A percentile compares a stretch with the other conserved stretches of the same genome.
phyloP scores from a whole-genome alignment of 306 rosid species.

The Hippophae tibetana region DNA sequence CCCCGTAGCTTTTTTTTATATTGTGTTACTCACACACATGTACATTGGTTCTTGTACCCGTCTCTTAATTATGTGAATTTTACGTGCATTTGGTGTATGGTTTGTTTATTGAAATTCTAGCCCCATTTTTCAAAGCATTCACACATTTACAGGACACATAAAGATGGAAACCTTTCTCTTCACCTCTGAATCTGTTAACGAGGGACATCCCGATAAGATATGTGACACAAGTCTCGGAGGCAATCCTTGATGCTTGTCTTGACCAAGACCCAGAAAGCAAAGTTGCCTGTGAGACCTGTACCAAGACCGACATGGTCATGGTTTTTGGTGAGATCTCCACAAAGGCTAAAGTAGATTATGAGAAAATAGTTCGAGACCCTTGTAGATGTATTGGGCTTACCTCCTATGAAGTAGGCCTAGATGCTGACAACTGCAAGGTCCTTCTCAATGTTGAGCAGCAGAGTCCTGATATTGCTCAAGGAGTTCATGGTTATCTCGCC shows the following conservation, averaged over 20 bases:
- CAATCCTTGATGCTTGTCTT: slow-evolving; percentile 17
- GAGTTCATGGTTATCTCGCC: slow-evolving; percentile 19
- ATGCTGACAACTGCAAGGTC: slow-evolving; percentile 15
- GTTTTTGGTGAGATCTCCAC: slow-evolving; percentile 20
- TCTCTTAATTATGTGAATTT: too few relatives aligned
- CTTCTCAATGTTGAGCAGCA: slow-evolving; percentile 18
- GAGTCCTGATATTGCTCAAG: slow-evolving; percentile 21
- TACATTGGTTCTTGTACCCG: too few relatives aligned
- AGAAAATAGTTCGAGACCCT: slow-evolving; percentile 19
- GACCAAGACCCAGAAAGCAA: slow-evolving; percentile 23
- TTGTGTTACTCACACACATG: too few relatives aligned
- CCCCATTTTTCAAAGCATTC: too few relatives aligned
- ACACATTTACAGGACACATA: too few relatives aligned
- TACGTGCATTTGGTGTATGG: too few relatives aligned
- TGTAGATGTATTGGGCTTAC: slow-evolving; percentile 19
- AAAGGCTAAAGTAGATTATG: slow-evolving; percentile 19
- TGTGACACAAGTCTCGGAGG: slow-evolving; percentile 23
- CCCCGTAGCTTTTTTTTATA: too few relatives aligned
- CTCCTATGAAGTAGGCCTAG: slow-evolving; percentile 16
- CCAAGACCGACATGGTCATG: slow-evolving; percentile 3
- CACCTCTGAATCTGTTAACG: slow-evolving; percentile 23
- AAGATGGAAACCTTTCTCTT: slow-evolving; percentile 20
- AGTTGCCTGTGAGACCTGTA: slow-evolving; percentile 1
- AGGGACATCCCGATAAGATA: slow-evolving; percentile 23
- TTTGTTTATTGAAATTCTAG: too few relatives aligned